Evolutionary conservation across 148 eudicot species (phyloP).

Genomic region (Spergularia marina): DNA sequence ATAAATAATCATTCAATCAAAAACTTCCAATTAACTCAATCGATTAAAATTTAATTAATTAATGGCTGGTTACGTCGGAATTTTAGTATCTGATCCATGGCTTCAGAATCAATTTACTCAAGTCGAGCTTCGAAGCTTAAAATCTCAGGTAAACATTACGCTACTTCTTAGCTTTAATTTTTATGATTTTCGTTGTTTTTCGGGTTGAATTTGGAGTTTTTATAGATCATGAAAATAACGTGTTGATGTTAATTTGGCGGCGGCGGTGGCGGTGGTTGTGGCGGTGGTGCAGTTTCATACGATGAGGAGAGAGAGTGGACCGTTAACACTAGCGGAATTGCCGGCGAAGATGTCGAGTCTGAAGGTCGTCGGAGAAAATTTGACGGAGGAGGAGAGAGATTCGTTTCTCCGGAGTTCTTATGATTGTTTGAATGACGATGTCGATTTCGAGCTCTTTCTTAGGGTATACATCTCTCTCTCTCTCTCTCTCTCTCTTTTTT

Average conservation of each 20-base stretch:
- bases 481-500: neutral
- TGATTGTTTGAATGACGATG: constrained; percentile 59
- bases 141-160: constrained; percentile 54
- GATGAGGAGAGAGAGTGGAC: constrained; percentile 87
- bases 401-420: constrained; percentile 61
- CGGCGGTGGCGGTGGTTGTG: neutral
- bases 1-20: neutral
- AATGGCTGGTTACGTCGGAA: constrained; percentile 86
- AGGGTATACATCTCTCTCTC: constrained; percentile 41
- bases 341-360: constrained; percentile 79
- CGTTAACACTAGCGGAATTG: constrained; percentile 75
- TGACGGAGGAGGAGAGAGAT: constrained; percentile 77
- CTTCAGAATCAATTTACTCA: constrained; percentile 97
- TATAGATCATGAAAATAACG: neutral
- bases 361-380: constrained; percentile 82
- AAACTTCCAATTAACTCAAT: neutral
- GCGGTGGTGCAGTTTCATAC: constrained; percentile 53
- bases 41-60: neutral
- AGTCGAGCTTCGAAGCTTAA: constrained; percentile 89
- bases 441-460: constrained; percentile 95
- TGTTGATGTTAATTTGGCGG: neutral
- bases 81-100: constrained; percentile 97
- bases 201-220: neutral
- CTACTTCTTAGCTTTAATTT: neutral
- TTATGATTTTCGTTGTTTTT: neutral